Evolutionary conservation across 257 asterid species (phyloP), one percentile per base, ranked within the genome.

Genomic region (Agastache rugosa): DNA sequence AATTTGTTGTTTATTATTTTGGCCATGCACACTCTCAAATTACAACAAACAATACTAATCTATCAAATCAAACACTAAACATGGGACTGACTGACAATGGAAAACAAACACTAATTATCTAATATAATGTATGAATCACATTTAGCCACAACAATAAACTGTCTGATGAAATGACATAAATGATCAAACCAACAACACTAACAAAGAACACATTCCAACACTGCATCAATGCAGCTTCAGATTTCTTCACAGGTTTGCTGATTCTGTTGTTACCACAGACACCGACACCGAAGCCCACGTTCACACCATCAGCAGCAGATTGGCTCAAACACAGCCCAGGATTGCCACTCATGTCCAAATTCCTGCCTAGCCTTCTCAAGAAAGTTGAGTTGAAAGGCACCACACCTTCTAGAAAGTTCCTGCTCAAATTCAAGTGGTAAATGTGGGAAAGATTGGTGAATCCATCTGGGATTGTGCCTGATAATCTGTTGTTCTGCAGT

Each of bases 311-410:
- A 8, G 64, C 82, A 4, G 62, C 87, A 2, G 85, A 69, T 42
- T 84, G 82, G 65, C 67, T 85, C 85, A 88, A 74, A 79, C 97
- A 92, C 44, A 92, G 83, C 78, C 92, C 92, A 51, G 88, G 82
- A 72, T 92, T 92, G 34, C 94, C 93, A 70, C 91, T 87, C 16
- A 92, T 83, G 90, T 92, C 98, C 85, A 92, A 60, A 62, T 92
- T 92, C 72, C 71, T 87, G 12, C 98, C 98, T 2, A 92, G 83
- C 80, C 97, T 86, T 69, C 65, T 85, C 66, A 92, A 67, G 87
- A 90, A 92, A 37, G 86, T 84, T 62, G 91, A 78, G 80, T 86
- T 83, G 78, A 92, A 92, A 22, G 98, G 97, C 0, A 89, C 90
- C 8, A 83, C 80, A 1, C 97, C 98, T 29, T 71, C 84, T 10